Evolutionary conservation across 2,329 filamentous ascomycete genomes (phyloP), one percentile per base, ranked within the genome.

Genomic region (Microcyclosporella mali): DNA sequence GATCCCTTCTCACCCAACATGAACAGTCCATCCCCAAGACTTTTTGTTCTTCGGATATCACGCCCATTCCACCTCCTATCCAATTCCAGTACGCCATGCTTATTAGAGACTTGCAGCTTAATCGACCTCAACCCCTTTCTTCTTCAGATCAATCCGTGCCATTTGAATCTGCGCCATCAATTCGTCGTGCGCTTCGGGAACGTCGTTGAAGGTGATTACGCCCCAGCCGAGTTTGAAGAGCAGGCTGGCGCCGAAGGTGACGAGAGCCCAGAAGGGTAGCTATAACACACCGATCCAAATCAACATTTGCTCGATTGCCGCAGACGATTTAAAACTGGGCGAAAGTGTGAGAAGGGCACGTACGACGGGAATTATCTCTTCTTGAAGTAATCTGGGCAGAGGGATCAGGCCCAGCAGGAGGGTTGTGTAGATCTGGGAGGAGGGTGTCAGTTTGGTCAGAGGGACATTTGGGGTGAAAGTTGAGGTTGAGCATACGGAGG

Each of bases 161-260:
- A 81, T 56, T 50, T 87, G 77, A 61, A 94, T 92, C 70, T 97
- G 85, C 57, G 71, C 73, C 76, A 92, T 88, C 57, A 98, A 72
- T 70, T 95, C 89, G 64, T 82, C 79, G 69, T 97, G 85, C 40
- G 92, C 92, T 49, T 87, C 78, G 41, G 90, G 89, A 37, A 94
- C 88, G 68, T 97, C 89, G 73, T 95, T 92, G 77, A 98, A 98
- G 44, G 88, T 95, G 64, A 95, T 75, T 57, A 98, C 86, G 52
- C 92, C 92, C 72, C 81, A 85, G 59, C 92, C 92, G 50, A 98
- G 84, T 58, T 88, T 87, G 71, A 84, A 88, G 52, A 98, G 83
- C 15, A 98, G 82, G 69, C 88, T 89, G 50, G 89, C 85, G 67
- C 89, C 92, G 63, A 97, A 89, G 16, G 85, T 82, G 54, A 98